Base-by-base conservation (phyloP, 768 basidiomycete species). In the Agrocybe praecox region DNA sequence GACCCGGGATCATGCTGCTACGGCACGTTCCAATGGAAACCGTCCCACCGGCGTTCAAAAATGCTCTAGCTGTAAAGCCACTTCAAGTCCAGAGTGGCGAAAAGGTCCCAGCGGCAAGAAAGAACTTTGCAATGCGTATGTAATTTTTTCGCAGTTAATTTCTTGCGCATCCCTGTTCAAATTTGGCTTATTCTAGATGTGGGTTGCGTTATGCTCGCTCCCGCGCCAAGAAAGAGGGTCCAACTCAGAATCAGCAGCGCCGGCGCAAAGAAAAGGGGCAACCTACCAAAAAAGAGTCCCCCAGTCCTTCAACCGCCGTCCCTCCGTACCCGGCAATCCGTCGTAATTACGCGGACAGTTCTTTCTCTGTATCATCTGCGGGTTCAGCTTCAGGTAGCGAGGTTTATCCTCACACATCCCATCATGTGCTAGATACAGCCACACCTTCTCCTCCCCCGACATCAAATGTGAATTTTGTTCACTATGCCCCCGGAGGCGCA, bases 31-130 rank as follows among this genome's bases (percentile, higher is more conserved):
- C 52, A 69, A 75, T 29, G 82, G 87, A 18, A 90, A 88, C 62
- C 81, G 92, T 19, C 92, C 92, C 0, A 78, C 80, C 51, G 92
- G 92, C 0, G 77, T 94, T 17, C 68, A 81, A 56, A 82, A 82
- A 63, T 95, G 92, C 71, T 82, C 85, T 19, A 91, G 89, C 67
- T 95, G 93, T 73, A 89, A 87, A 72, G 87, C 80, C 11, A 92
- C 88, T 7, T 80, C 82, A 8, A 94, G 92, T 66, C 93, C 93
- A 0, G 93, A 95, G 70, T 95, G 93, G 93, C 78, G 93, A 68
- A 95, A 95, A 71, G 93, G 93, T 18, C 91, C 92, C 51, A 92
- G 84, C 65, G 93, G 93, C 23, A 89, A 90, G 72, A 95, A 95
- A 73, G 92, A 95, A 70, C 79, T 95, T 23, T 95, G 93, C 70